A percentile compares a stretch with the other conserved stretches of the same genome.
phyloP scores from a whole-genome alignment of 495 filamentous ascomycete species.

The Parachaetomium inaequale region DNA sequence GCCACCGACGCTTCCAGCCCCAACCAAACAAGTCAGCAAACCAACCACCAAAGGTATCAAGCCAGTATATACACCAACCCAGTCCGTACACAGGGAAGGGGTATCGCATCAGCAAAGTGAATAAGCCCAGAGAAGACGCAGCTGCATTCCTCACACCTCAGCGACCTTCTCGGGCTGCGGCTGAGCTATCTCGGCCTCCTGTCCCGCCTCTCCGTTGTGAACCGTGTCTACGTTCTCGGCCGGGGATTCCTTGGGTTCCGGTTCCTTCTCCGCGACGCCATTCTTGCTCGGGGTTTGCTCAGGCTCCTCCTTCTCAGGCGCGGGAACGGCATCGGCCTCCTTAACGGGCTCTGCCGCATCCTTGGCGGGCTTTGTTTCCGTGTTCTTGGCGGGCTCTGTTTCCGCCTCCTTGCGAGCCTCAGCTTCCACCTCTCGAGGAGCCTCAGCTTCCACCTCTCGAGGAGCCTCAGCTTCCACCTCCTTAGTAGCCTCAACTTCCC shows the following conservation, averaged over 20 bases:
- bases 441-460: not conserved
- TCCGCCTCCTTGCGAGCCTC: not conserved
- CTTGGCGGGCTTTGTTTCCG: not conserved
- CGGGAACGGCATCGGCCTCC: not conserved
- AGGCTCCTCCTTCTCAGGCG: not conserved
- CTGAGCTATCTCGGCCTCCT: not conserved
- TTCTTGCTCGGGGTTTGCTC: not conserved
- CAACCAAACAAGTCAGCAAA: not conserved
- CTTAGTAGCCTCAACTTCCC: not conserved
- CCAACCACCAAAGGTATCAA: conserved; percentile 1
- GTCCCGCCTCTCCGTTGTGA: not conserved
- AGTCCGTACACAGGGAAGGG: not conserved
- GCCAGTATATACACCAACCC: not conserved
- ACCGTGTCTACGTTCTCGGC: not conserved
- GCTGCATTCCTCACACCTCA: not conserved
- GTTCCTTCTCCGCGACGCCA: not conserved
- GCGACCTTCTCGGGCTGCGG: not conserved
- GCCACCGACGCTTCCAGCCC: not conserved
- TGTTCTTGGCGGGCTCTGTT: not conserved
- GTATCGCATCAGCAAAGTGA: not conserved
- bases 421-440: not conserved
- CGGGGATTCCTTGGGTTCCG: not conserved
- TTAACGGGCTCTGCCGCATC: not conserved
- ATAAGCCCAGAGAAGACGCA: not conserved
- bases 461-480: not conserved